Base-by-base conservation (phyloP, 2,329 filamentous ascomycete genomes). In the Penicillium aurantiogriseum region DNA sequence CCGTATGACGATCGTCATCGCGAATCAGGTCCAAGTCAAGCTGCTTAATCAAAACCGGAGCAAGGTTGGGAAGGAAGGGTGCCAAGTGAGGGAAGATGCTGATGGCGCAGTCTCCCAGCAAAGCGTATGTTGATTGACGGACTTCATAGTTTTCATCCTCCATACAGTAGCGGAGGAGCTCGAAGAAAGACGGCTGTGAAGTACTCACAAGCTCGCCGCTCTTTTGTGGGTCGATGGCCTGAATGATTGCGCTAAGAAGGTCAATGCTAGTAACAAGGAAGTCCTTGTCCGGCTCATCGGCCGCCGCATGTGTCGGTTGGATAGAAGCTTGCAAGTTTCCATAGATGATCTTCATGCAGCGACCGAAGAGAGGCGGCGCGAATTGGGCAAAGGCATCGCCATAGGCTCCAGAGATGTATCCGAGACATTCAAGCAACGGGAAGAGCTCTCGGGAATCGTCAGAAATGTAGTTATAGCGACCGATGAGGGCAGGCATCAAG, bases 201-300 rank as follows among this genome's bases (percentile, higher is more conserved):
- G 80, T 84, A 61, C 83, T 83, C 56, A 97, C 87, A 29, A 99
- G 82, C 65, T 89, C 85, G n/a, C 85, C 82, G 54, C 90, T 90
- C 76, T 91, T 88, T 46, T 84, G 77, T 48, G 84, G 80, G 47
- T 91, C 86, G 8, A 99, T 84, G 2, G 92, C 92, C 73, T 99
- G 94, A 55, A 99, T 90, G 65, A 97, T 91, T 27, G 92, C 89
- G 71, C 92, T 96, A 54, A 99, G 79, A 15, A 99, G 85, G 72
- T 99, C 94, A 58, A 99, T 82, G 69, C 92, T 96, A 31, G 94
- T 97, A 47, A 99, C 89, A 60, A 97, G 80, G 77, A 97, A 99
- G 76, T 99, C 94, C 79, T 97, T 97, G 75, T 97, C 92, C 1
- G 94, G 93, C 50, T 85, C 81, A 57, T 97, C 92, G 39, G 65